phyloP scores from a whole-genome alignment of 2,329 filamentous ascomycete species.

The Xylariaceae sp. region DNA sequence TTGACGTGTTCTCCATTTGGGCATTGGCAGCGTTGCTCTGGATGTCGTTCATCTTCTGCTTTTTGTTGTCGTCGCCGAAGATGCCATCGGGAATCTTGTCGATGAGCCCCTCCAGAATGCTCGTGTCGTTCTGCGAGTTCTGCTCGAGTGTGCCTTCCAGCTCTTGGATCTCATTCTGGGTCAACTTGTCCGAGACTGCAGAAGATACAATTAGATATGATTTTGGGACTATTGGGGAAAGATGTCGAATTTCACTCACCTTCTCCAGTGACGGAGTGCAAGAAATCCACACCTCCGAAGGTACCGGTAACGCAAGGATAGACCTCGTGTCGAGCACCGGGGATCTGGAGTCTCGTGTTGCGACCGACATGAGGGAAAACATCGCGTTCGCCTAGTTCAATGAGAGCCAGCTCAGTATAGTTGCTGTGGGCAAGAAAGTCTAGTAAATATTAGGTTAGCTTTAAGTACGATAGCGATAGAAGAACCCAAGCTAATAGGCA shows the following conservation, averaged over 20 bases:
- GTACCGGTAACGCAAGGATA: conserved; percentile 89
- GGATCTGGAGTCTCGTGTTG: conserved; percentile 69
- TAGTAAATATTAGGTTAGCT: conserved; percentile 30
- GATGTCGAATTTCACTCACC: conserved; percentile 37
- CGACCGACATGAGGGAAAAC: conserved; percentile 88
- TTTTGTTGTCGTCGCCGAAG: conserved; percentile 75
- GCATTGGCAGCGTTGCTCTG: conserved; percentile 74
- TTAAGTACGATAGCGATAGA: background rate
- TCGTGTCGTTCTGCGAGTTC: conserved; percentile 66
- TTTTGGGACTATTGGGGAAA: background rate
- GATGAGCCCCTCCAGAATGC: conserved; percentile 76
- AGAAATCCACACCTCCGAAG: conserved; percentile 92
- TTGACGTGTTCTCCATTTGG: conserved; percentile 72
- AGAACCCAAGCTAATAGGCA: background rate
- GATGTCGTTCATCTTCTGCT: conserved; percentile 76
- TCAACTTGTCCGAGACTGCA: conserved; percentile 80
- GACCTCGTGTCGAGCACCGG: conserved; percentile 66
- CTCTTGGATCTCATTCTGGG: conserved; percentile 86
- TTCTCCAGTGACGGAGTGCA: conserved; percentile 80
- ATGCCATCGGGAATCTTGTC: conserved; percentile 81
- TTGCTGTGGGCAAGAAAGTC: conserved; percentile 95
- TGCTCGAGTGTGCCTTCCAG: conserved; percentile 80
- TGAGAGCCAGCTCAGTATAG: conserved; percentile 84
- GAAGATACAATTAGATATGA: conserved; percentile 21
- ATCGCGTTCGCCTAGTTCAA: conserved; percentile 79